phyloP scores from a whole-genome alignment of 257 asterid species.

The Nyctanthes arbortristis region DNA sequence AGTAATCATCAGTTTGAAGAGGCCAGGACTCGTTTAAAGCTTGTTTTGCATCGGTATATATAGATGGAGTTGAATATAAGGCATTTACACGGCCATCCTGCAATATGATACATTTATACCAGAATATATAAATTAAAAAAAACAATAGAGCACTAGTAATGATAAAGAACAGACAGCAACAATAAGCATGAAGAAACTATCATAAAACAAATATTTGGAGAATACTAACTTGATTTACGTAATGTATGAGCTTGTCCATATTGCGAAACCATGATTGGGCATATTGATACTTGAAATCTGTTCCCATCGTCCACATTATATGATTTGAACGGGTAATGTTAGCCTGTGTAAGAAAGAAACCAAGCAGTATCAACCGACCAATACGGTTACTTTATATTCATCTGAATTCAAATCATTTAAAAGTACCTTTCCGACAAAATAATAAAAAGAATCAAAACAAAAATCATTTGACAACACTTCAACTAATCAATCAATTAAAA shows the following conservation, averaged over 20 bases:
- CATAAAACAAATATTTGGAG: too few species aligned
- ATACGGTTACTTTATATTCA: conserved; percentile 7
- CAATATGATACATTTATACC: conserved; percentile 12
- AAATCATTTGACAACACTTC: not conserved
- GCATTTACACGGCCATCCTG: conserved; percentile 99
- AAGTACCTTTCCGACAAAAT: not conserved
- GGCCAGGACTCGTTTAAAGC: conserved; percentile 88
- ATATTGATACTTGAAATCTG: conserved; percentile 95
- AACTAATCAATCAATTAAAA: not conserved
- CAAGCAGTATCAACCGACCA: conserved; percentile 5
- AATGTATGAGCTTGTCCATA: conserved; percentile 98
- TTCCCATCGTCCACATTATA: conserved; percentile 99
- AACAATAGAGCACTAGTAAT: not conserved
- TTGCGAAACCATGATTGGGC: conserved; percentile 85
- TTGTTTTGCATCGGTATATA: conserved; percentile 89
- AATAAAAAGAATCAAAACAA: not conserved
- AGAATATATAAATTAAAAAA: conserved; percentile 10
- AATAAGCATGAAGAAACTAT: not conserved
- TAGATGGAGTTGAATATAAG: conserved; percentile 86
- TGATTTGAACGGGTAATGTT: conserved; percentile 93
- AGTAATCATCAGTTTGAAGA: conserved; percentile 81
- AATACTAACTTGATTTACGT: conserved; percentile 75
- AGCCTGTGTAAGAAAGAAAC: conserved; percentile 54
- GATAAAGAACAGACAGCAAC: conserved; percentile 3
- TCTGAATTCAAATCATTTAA: conserved; percentile 10